Base-by-base conservation (phyloP, 2,329 filamentous ascomycete species). In the Phialocephala sp. region DNA sequence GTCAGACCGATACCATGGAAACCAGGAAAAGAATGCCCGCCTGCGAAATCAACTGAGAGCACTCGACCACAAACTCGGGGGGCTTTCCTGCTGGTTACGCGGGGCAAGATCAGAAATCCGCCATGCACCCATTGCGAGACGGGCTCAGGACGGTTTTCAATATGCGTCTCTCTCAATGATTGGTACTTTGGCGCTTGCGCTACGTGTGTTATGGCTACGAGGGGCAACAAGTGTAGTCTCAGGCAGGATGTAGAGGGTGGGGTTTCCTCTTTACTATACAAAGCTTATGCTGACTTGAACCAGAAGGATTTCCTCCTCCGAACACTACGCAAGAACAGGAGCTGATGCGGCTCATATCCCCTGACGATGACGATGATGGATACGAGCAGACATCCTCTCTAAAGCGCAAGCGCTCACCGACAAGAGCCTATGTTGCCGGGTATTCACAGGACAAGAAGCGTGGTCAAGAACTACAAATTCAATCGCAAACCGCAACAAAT, bases 141-240 rank as follows among this genome's bases (percentile, higher is more conserved):
- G 6, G 70, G 68, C 11, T 57, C 64, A 15, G 71, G 71, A 9
- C 60, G 71, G 15, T 73, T 73, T 24, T 57, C 68, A 2, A 2
- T 63, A 8, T 73, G 72, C 43, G 54, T 73, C 15, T 62, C 64
- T 36, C 56, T 69, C 9, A 68, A 68, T 14, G 65, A 61, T n/a
- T 73, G 64, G 63, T 72, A 72, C 36, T 39, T 64, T 54, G 71
- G 71, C 8, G 68, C 72, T 20, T 73, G 72, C 43, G 67, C 69
- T n/a, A 72, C 71, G 15, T 73, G 72, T 61, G 68, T 72, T 20
- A 68, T 72, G 68, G 65, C 52, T 22, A 68, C 68, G 9, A 69
- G 69, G 35, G 71, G 71, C 3, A 71, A 70, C 58, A 24, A 65
- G 8, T 72, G 72, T 39, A 68, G 60, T 63, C 50, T 72, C 15